A percentile compares a stretch with the other conserved stretches of the same genome.
Conservation (phyloP, 2,329 filamentous ascomycete species). For the Microascus cirrosus region DNA sequence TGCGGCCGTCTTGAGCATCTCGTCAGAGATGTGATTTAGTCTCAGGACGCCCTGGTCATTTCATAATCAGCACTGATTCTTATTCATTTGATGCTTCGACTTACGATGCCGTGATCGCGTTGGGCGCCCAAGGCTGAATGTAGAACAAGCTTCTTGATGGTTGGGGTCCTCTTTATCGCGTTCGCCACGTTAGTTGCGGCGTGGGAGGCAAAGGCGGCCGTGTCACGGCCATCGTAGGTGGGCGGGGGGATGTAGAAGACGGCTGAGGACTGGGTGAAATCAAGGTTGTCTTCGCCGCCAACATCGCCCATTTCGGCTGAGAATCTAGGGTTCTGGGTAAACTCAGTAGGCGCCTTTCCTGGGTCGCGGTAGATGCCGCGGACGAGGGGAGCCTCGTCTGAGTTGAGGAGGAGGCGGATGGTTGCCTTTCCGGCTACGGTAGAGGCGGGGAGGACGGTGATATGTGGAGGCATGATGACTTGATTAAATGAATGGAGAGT, state of each 20-base stretch:
- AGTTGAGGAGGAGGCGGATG: slow-evolving; percentile 15
- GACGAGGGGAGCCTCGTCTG: slow-evolving; percentile 11
- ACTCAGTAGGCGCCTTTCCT: slow-evolving; percentile 17
- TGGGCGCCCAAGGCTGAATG: slow-evolving; percentile 19
- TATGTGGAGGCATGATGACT: slow-evolving; percentile 15
- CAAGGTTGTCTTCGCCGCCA: slow-evolving; percentile 11
- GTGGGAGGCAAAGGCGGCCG: slow-evolving; percentile 12
- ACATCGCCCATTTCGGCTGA: slow-evolving; percentile 18
- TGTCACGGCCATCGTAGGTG: slow-evolving; percentile 13
- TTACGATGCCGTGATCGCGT: slow-evolving; percentile 16
- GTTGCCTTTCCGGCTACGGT: slow-evolving; percentile 18
- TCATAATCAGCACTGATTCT: not conserved
- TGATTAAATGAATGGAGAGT: no score
- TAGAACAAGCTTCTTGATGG: slow-evolving; percentile 13
- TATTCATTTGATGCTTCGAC: not conserved
- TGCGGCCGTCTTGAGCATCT: slow-evolving; percentile 9
- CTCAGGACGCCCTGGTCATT: slow-evolving; percentile 16
- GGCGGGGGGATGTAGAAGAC: slow-evolving; percentile 22
- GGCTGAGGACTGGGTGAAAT: slow-evolving; percentile 17
- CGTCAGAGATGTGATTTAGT: slow-evolving; percentile 13
- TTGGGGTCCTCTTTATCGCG: slow-evolving; percentile 10
- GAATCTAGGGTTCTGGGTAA: slow-evolving; percentile 15
- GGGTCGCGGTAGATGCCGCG: slow-evolving; percentile 18
- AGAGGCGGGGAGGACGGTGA: slow-evolving; percentile 21
- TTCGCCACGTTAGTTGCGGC: slow-evolving; percentile 13